Evolutionary conservation across 345 rosid genomes (phyloP).

Genomic region (Anacardium occidentale): DNA sequence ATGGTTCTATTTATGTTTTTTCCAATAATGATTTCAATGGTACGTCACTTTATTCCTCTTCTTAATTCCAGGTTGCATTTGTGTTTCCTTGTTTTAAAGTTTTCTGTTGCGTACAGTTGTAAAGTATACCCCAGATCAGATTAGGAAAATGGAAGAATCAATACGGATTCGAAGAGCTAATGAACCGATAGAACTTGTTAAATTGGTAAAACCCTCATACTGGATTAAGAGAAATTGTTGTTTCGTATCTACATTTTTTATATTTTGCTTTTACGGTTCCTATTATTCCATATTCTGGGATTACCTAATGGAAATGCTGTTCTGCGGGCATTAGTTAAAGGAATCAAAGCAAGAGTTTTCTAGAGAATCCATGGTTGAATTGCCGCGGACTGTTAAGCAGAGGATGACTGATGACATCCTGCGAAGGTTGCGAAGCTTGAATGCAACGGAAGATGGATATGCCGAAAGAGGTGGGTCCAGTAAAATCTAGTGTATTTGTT

Average conservation of each 20-base stretch:
- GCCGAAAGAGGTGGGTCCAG: constrained; percentile 59
- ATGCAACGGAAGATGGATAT: constrained; percentile 40
- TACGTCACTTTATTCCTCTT: background rate
- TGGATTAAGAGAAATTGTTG: background rate
- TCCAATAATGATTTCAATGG: constrained; percentile 45
- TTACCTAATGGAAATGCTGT: constrained; percentile 7
- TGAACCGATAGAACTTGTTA: constrained; percentile 57
- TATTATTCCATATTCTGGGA: background rate
- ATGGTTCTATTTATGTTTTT: constrained; percentile 70
- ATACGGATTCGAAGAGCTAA: constrained; percentile 75
- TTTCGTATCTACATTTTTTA: background rate
- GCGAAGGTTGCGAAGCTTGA: constrained; percentile 48
- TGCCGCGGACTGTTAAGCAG: constrained; percentile 53
- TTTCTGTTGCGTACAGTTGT: constrained; percentile 42
- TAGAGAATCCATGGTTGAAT: constrained; percentile 38
- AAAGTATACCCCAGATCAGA: constrained; percentile 77
- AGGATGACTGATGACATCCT: constrained; percentile 71
- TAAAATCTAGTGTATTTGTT: background rate
- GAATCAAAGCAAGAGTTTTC: constrained; percentile 46
- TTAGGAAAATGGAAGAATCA: constrained; percentile 86
- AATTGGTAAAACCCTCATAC: constrained; percentile 45
- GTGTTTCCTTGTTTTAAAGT: background rate
- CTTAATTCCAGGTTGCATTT: background rate
- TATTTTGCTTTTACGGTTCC: background rate
- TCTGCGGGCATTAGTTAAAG: constrained; percentile 51